phyloP scores from a whole-genome alignment of 1,284 basidiomycete species.

The Tilletia setariae region DNA sequence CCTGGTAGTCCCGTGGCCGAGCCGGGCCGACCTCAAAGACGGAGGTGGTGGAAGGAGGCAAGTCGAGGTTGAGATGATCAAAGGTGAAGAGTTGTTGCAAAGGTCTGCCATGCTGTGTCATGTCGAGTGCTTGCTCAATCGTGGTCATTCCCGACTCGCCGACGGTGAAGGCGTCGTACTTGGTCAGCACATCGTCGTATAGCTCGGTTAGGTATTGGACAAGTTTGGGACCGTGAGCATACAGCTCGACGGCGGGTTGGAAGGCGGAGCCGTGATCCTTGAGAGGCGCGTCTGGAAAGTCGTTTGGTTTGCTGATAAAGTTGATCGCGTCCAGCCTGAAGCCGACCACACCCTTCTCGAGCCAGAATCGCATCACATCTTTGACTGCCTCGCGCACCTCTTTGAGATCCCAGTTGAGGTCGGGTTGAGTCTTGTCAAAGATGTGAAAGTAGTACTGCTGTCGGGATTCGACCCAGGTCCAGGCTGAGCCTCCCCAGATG shows the following conservation, averaged over 20 bases:
- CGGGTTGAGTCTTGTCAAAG: slow-evolving; percentile 70
- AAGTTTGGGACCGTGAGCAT: slow-evolving; percentile 55
- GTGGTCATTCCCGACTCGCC: slow-evolving; percentile 60
- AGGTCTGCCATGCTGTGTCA: slow-evolving; percentile 62
- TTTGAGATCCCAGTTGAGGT: slow-evolving; percentile 73
- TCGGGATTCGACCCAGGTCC: slow-evolving; percentile 69
- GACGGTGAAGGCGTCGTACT: slow-evolving; percentile 63
- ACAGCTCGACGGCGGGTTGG: slow-evolving; percentile 61
- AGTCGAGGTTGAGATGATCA: slow-evolving; percentile 63
- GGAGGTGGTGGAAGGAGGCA: slow-evolving; percentile 19
- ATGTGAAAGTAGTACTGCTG: slow-evolving; percentile 73
- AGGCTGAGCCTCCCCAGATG: slow-evolving; percentile 69
- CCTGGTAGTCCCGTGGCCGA: slow-evolving; percentile 61
- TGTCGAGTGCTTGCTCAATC: slow-evolving; percentile 52
- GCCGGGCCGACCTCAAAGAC: slow-evolving; percentile 56
- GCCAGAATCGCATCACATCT: slow-evolving; percentile 71
- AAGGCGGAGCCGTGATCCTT: slow-evolving; percentile 60
- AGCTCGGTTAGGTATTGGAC: slow-evolving; percentile 67
- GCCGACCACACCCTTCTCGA: slow-evolving; percentile 69
- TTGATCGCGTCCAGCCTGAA: slow-evolving; percentile 58
- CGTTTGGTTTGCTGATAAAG: slow-evolving; percentile 47
- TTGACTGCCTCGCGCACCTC: slow-evolving; percentile 60
- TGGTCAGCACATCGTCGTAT: slow-evolving; percentile 58
- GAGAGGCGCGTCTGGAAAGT: slow-evolving; percentile 51
- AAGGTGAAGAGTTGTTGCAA: slow-evolving; percentile 68